Percentiles rank a stretch among this genome's conserved stretches.
Conservation (phyloP, 768 basidiomycete genomes). For the Lactarius akahatsu region DNA sequence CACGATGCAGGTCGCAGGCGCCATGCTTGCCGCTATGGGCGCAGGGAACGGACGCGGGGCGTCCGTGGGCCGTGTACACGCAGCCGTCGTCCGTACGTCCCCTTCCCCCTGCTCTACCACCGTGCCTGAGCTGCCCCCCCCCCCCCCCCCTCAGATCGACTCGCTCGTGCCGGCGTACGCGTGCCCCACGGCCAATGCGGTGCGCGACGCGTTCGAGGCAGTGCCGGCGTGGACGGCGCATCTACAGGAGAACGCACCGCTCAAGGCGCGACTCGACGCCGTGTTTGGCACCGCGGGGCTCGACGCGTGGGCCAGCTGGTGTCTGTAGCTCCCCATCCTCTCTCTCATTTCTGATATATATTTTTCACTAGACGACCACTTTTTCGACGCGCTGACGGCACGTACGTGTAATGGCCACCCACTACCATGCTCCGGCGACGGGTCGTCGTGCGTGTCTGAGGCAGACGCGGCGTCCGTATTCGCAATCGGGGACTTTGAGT, state of each 20-base stretch:
- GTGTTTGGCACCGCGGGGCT: slow-evolving; percentile 44
- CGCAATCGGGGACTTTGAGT: slow-evolving; percentile 42
- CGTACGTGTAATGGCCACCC: slow-evolving; percentile 47
- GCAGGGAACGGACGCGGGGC: slow-evolving; percentile 27
- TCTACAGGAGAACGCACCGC: slow-evolving; percentile 38
- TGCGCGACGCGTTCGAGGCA: slow-evolving; percentile 44
- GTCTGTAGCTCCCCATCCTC: slow-evolving; percentile 33
- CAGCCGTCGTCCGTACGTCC: slow-evolving; percentile 44
- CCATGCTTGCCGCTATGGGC: slow-evolving; percentile 49
- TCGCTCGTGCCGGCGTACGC: slow-evolving; percentile 46
- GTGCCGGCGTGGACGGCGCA: slow-evolving; percentile 50
- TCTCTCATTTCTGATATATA: not conserved
- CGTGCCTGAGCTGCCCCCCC: not conserved
- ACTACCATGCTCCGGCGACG: slow-evolving; percentile 44
- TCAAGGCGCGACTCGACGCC: slow-evolving; percentile 40
- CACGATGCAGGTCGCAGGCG: slow-evolving; percentile 49
- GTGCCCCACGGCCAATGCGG: slow-evolving; percentile 43
- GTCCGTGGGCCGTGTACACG: slow-evolving; percentile 41
- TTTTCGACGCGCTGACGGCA: slow-evolving; percentile 52
- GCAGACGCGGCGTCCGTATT: slow-evolving; percentile 40
- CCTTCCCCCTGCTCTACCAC: not conserved
- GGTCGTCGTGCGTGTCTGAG: slow-evolving; percentile 39
- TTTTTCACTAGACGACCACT: slow-evolving; percentile 43
- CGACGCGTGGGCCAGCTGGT: slow-evolving; percentile 48
- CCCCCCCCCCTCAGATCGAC: slow-evolving; percentile 41